Base-by-base conservation (phyloP, 768 basidiomycete genomes). In the Albatrellus ellisii region DNA sequence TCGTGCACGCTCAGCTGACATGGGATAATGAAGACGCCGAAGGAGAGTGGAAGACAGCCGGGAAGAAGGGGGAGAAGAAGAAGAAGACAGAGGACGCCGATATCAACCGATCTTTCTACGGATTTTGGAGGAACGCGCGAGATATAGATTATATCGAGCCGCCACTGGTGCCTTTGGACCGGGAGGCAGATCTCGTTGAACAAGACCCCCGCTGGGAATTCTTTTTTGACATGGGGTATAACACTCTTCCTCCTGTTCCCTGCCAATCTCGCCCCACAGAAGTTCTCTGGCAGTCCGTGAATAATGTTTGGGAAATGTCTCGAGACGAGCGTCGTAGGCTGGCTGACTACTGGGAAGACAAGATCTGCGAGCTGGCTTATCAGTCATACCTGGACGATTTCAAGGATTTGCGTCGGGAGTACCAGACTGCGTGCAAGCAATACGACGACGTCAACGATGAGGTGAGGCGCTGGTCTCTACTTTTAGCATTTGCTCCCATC, bases 261-360 rank as follows among this genome's bases (percentile, higher is more conserved):
- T 34, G 43, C 0, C 43, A 52, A 0, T 36, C 52, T 48, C 67
- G 73, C 1, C 36, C 58, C 2, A 36, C 78, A 1, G 51, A 48
- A n/a, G n/a, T 3, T 59, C 76, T 11, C 56, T 72, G 2, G n/a
- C 14, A 29, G 6, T 37, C 52, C 0, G 48, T 52, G 11, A 61
- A 52, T 1, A 53, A 62, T 25, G 60, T 79, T 15, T 84, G 80
- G 81, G 36, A 46, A 0, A 66, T 79, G 65, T 75, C 75, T 3
- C 34, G 31, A 4, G 6, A 24, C 1, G 82, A 84, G 51, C 68
- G 81, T 2, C 34, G 50, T 8, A 52, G 46, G 2, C 54, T 82
- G 0, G 57, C 70, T 36, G 39, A 48, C 0, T 64, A 58, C 35
- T 83, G 76, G 79, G 58, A 62, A 6, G 57, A 63, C 3, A 54